These are phyloP conservation scores for Epichloe amarillans DNA, from an alignment of 2,329 filamentous ascomycete species.

Conservation along the genomic window DNA sequence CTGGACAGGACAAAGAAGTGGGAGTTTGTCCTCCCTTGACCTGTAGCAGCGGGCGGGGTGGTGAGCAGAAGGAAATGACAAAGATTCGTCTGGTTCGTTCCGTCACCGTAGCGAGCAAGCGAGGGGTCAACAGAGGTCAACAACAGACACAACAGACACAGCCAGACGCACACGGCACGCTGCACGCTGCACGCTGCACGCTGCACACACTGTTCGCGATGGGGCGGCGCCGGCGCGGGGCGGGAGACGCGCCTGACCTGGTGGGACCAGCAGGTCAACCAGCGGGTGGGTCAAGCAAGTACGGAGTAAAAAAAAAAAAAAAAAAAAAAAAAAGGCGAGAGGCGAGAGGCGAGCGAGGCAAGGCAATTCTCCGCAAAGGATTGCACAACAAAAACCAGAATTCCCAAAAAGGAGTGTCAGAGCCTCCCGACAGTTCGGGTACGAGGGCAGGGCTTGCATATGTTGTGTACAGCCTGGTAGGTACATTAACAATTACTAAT, in stretches of 20 bases:
- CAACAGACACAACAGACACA: constrained; percentile 1
- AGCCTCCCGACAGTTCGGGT: neutral
- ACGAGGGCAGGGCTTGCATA: neutral
- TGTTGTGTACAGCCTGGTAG: neutral
- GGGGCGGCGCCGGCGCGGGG: constrained; percentile 1
- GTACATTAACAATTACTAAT: neutral
- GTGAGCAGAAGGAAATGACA: neutral
- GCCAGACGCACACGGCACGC: neutral
- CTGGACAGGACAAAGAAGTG: neutral
- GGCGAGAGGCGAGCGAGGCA: too few relatives aligned
- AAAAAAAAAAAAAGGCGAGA: too few relatives aligned
- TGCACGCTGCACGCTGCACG: neutral
- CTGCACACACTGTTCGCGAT: constrained; percentile 1
- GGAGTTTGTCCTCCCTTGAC: constrained; percentile 1
- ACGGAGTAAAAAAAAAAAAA: too few relatives aligned
- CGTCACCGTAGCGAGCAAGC: constrained; percentile 2
- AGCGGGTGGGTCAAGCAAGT: too few relatives aligned
- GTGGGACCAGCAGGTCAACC: neutral
- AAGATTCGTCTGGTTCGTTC: neutral
- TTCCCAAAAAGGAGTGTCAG: neutral
- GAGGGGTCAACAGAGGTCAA: neutral
- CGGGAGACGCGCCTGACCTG: constrained; percentile 1
- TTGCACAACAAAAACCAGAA: too few relatives aligned
- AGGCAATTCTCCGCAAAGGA: too few relatives aligned
- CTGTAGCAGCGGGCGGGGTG: neutral